Base-by-base conservation (phyloP, 345 rosid species). In the Draba incana region DNA sequence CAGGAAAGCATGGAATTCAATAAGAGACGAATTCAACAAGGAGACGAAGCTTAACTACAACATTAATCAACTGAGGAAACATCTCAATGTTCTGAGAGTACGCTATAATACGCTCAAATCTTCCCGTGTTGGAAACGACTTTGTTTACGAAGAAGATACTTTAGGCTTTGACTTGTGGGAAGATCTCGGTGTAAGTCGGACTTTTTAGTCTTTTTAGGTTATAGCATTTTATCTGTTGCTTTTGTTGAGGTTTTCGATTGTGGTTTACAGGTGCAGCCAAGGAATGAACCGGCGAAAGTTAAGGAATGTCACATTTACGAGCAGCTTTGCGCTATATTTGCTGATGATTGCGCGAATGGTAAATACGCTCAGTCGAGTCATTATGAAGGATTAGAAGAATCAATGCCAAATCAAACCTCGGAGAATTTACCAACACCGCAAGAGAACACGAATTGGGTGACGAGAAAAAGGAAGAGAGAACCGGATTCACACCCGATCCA, bases 311-410 rank as follows among this genome's bases (percentile, higher is more conserved):
- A 88, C n/a, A 88, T 91, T 54, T 88, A 83, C 39, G 88, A 84
- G 14, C 96, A 92, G 77, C 85, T 92, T 37, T 79, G 88, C 71
- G 65, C 80, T 24, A 92, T 92, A 53, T 92, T 87, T 75, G 70
- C 75, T 8, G 92, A 92, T 68, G 69, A 85, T 64, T 83, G 84
- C 16, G 77, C 76, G 20, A 85, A 82, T 58, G 98, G 98, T 38
- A 85, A 79, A 65, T 92, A 87, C 71, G 98, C 98, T 60, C 96
- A 86, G 76, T 92, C 98, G 37, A 92, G 96, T 78, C 92, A 89
- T 74, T 92, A 87, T 64, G 90, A 87, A 66, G 90, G 81, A 7
- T 70, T 84, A 64, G 92, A 84, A n/a, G 90, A 83, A 70, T 47
- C 87, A 15, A 49, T 71, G 44, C 70, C 75, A 51, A 80, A 75